phyloP scores from a whole-genome alignment of 2,329 filamentous ascomycete species.

The Pseudocercospora pini-densiflorae region DNA sequence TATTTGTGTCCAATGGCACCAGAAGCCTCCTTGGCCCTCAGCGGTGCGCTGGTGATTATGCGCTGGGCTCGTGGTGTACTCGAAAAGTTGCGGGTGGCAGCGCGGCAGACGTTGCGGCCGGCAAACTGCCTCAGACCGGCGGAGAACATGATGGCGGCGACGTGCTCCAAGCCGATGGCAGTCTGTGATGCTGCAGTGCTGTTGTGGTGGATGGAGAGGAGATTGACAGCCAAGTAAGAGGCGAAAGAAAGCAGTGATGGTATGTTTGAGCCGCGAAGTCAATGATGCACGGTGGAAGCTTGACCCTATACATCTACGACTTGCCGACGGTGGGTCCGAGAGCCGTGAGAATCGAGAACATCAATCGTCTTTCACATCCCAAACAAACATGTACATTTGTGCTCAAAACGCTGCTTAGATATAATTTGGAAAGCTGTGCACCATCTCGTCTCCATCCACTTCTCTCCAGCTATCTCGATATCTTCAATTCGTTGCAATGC shows the following conservation, averaged over 20 bases:
- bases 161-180: neutral
- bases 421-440: neutral
- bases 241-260: neutral
- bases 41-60: conserved; percentile 78
- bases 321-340: neutral
- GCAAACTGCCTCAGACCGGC: conserved; percentile 41
- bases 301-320: neutral
- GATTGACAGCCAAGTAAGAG: neutral
- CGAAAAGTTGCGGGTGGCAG: conserved; percentile 72
- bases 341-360: neutral
- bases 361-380: neutral
- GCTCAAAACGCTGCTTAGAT: neutral
- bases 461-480: neutral
- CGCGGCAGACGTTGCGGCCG: conserved; percentile 34
- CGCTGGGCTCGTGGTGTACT: conserved; percentile 81
- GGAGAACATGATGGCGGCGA: conserved; percentile 41
- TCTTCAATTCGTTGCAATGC: neutral
- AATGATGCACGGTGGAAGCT: neutral
- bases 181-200: neutral
- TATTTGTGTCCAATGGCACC: conserved; percentile 88
- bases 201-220: neutral
- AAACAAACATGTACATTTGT: neutral
- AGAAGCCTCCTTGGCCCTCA: conserved; percentile 92
- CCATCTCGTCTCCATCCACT: neutral
- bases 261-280: neutral